Conservation (phyloP, 805 yeast genomes). For the Candida multigemmis region DNA sequence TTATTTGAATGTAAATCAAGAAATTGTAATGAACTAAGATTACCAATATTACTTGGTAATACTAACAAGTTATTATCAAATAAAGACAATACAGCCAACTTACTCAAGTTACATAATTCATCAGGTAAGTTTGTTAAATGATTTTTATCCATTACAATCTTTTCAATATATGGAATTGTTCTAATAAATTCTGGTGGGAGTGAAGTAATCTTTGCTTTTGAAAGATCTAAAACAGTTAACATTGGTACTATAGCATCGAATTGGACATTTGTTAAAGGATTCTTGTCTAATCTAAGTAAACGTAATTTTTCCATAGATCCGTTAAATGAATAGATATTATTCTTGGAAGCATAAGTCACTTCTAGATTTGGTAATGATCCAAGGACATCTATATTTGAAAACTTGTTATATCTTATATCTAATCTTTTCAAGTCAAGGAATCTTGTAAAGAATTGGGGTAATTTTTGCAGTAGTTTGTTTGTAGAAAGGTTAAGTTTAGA, state of each 20-base stretch:
- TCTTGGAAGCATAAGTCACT: conserved; percentile 66
- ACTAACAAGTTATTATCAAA: conserved; percentile 66
- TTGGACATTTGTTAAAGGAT: conserved; percentile 69
- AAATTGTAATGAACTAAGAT: conserved; percentile 47
- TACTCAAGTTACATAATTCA: conserved; percentile 50
- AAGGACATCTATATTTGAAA: conserved; percentile 45
- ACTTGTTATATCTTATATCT: conserved; percentile 68
- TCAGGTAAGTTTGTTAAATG: conserved; percentile 71
- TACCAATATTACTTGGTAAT: conserved; percentile 59
- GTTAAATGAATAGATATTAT: conserved; percentile 62
- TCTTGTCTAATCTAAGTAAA: conserved; percentile 66
- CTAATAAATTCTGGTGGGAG: conserved; percentile 57
- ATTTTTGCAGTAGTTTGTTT: conserved; percentile 45
- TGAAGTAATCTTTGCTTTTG: conserved; percentile 74
- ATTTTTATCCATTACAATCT: conserved; percentile 69
- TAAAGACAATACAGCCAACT: conserved; percentile 58
- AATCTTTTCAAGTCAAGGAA: conserved; percentile 55
- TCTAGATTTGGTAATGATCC: conserved; percentile 55
- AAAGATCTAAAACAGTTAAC: conserved; percentile 64
- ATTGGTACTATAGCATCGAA: conserved; percentile 46
- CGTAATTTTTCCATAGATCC: conserved; percentile 55
- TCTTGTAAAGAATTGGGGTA: conserved; percentile 45
- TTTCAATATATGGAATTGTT: conserved; percentile 59
- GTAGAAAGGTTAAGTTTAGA: conserved; percentile 69
- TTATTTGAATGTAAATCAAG: conserved; percentile 84